A percentile compares a stretch with the other conserved stretches of the same genome.
Evolutionary conservation across 345 rosid genomes (phyloP).

Genomic region (Salix arbutifolia): DNA sequence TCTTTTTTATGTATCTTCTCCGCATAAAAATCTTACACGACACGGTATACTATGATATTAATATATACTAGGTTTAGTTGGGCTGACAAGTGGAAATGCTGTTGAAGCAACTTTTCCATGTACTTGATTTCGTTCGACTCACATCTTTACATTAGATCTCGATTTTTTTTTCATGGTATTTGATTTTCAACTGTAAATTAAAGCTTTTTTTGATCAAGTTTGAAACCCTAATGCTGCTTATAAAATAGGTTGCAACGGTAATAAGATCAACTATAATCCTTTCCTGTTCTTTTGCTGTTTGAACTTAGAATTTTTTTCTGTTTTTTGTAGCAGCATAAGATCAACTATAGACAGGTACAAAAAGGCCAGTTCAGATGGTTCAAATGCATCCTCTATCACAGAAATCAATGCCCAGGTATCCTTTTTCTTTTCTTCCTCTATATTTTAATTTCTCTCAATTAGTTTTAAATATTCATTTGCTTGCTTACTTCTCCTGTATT

Average conservation of each 20-base stretch:
- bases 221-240: not conserved
- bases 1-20: not conserved
- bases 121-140: not conserved
- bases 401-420: conserved; percentile 97
- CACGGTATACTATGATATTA: too few species aligned
- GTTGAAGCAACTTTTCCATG: not conserved
- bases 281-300: not conserved
- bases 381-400: conserved; percentile 56
- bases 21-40: not conserved
- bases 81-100: not conserved
- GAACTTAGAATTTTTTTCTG: not conserved
- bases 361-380: conserved; percentile 74
- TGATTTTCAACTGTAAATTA: not conserved
- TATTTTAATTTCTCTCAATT: too few species aligned
- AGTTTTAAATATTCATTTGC: not conserved
- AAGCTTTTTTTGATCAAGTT: not conserved
- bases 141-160: not conserved
- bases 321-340: conserved; percentile 51
- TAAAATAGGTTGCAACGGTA: not conserved
- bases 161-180: not conserved
- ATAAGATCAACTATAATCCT: too few species aligned
- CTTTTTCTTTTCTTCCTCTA: not conserved
- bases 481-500: not conserved
- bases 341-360: conserved; percentile 90
- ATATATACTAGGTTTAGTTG: not conserved